Percentiles rank a stretch among this genome's conserved stretches.
These are phyloP conservation scores for Candida ulmi DNA, from an alignment of 805 yeast species.

Conservation along the genomic window DNA sequence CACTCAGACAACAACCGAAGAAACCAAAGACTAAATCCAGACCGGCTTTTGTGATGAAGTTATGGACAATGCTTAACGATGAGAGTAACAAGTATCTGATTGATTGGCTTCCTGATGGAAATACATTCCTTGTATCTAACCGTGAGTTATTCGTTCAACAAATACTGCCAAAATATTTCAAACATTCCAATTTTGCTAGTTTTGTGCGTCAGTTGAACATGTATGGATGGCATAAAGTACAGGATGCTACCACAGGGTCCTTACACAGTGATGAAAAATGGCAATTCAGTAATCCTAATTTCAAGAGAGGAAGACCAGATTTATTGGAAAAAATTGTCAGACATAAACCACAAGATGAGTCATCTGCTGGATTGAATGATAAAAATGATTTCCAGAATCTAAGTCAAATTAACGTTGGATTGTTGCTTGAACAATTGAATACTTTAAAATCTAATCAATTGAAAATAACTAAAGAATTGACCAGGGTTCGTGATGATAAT, in stretches of 20 bases:
- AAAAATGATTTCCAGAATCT: constrained; percentile 1
- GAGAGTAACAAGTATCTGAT: constrained; percentile 62
- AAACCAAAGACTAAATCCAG: constrained; percentile 39
- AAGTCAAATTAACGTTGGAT: constrained; percentile 5
- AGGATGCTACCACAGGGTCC: constrained; percentile 80
- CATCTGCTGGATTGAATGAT: constrained; percentile 1
- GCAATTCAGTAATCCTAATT: constrained; percentile 84
- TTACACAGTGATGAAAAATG: constrained; percentile 70
- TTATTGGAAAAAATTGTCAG: constrained; percentile 80
- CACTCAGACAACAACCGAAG: neutral
- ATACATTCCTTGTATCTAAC: constrained; percentile 76
- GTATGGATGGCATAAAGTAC: constrained; percentile 99
- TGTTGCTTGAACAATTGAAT: constrained; percentile 39
- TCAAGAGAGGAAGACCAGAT: constrained; percentile 74
- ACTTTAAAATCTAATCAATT: constrained; percentile 68
- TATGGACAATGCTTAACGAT: constrained; percentile 96
- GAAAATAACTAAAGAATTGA: constrained; percentile 73
- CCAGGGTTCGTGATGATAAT: constrained; percentile 76
- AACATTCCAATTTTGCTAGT: constrained; percentile 91
- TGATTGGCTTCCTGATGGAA: constrained; percentile 82
- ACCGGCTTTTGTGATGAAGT: constrained; percentile 88
- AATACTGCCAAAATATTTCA: constrained; percentile 87
- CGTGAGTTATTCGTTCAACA: constrained; percentile 77
- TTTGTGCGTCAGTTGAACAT: constrained; percentile 94
- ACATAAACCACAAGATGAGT: constrained; percentile 40